Evolutionary conservation across 140 eudicot genomes (phyloP), one percentile per base, ranked within the genome.

Genomic region (Anethum foeniculum): DNA sequence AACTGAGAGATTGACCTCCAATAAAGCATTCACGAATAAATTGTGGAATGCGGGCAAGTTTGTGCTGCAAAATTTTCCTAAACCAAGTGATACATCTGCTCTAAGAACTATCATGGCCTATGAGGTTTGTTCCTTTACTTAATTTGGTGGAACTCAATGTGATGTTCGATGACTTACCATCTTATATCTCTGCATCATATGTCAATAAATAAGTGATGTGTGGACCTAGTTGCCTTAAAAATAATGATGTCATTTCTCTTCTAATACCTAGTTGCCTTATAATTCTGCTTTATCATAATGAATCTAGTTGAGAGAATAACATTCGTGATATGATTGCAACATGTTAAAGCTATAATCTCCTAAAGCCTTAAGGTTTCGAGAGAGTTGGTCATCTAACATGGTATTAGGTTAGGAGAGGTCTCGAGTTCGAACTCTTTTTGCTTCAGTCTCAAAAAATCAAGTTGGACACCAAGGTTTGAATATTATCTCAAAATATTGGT

Each of bases 41-140:
- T 83, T 95, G 79, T 95, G 99, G 99, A 95, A 95, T 86, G 99
- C 97, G 81, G 99, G 99, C 43, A 95, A 95, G 85, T 95, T 92
- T 84, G 87, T 95, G 71, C 79, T 95, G 84, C 97, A 91, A 82
- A 95, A 92, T 90, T 87, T 95, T 87, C 99, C 99, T 27, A 64
- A 41, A 80, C 90, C 82, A 90, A 88, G 84, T 85, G 96, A 95
- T 81, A 21, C 49, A 73, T 82, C 96, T 77, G 93, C 97, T 65
- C 88, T 93, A 90, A 90, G 86, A 74, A 86, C 80, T 78, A 54
- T 92, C 75, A 77, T 74, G 82, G 89, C 89, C 52, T 88, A 85
- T 81, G 86, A 94, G 99, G 99, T 93, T 86, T 74, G 84, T 84
- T 41, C 23, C 19, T 23, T 48, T 13, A 39, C 56, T 43, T 7